Base-by-base conservation (phyloP, 768 basidiomycete species). In the Lenzites betulinus region DNA sequence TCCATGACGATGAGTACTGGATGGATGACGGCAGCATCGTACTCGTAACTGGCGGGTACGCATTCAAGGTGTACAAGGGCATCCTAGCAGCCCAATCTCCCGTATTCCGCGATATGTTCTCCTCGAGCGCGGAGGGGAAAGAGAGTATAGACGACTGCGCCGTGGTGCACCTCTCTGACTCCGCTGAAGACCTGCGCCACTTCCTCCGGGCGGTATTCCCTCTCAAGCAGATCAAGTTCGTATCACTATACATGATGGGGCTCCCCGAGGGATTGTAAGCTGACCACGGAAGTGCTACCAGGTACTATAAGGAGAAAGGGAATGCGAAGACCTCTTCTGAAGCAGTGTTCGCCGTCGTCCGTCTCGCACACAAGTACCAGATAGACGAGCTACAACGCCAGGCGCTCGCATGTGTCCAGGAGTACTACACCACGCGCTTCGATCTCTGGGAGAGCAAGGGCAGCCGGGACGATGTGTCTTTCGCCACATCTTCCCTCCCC, bases 81-180 rank as follows among this genome's bases (percentile, higher is more conserved):
- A n/a, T 54, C 18, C 58, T 63, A 9, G 30, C 51, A 7, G 38
- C 62, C 8, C 41, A 63, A 36, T 63, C 62, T 0, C 38, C 43
- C 13, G 58, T 60, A 0, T 63, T 63, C 22, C 59, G 36, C 11
- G 58, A 63, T 44, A 60, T 63, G 58, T 38, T 51, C 49, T 59
- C 52, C 13, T 44, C 44, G 44, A 46, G 44, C 22, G 13, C 44
- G 23, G 20, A n/a, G 22, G 22, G 18, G 38, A 18, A 39, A 4
- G 38, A 39, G 13, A 18, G 38, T 13, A 18, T 39, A 39, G 47
- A 30, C 26, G 15, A n/a, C 15, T 30, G 28, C n/a, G 26, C 47
- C 25, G 47, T 49, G 26, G 47, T 49, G 26, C 47, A n/a, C 47
- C 47, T 49, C 15, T 49, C 47, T 13, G 47, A 49, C 15, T 49